Evolutionary conservation across 192 early-diverging fungal genomes (phyloP), one percentile per base, ranked within the genome.

Genomic region (Jimgerdemannia flammicorona): DNA sequence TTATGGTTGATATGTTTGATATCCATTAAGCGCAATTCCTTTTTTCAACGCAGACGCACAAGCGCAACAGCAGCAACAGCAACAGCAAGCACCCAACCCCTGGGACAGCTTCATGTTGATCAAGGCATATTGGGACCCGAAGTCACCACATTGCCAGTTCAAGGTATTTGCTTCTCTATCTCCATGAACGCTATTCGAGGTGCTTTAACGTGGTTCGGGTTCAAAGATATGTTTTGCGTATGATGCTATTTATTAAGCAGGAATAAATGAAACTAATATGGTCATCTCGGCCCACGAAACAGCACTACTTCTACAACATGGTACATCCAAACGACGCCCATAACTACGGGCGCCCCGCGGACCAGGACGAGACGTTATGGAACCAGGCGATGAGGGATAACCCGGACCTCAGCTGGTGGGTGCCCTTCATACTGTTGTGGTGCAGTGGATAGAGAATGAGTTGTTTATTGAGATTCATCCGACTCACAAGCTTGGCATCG

Each of bases 241-340:
- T 29, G 29, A 29, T 29, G 29, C 29, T 29, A 29, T 29, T 29
- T 29, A 29, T 29, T 29, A 29, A 29, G 29, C 29, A 29, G 29
- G 29, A 29, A 29, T 29, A 0, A 29, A 29, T 29, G 1, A 29
- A 29, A 29, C 29, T 29, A 29, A 1, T 29, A 29, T 29, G 29
- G 29, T 1, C 59, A 68, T 40, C 40, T 64, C 29, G 39, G 64
- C 43, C 10, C 18, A 14, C 7, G 65, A 71, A n/a, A 20, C 19
- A 92, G 90, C 93, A 96, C 79, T 99, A 96, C 78, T 97, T 99
- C 76, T 99, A 99, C 81, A 99, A 98, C 76, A 88, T 93, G 79
- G 95, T 94, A 3, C 92, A 96, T 78, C 93, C 96, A 1, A 87
- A 83, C n/a, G 94, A 97, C 83, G 91, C 92, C 18, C 86, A 86